Conservation (phyloP, 2,329 filamentous ascomycete species). For the Colletotrichum eremochloae region DNA sequence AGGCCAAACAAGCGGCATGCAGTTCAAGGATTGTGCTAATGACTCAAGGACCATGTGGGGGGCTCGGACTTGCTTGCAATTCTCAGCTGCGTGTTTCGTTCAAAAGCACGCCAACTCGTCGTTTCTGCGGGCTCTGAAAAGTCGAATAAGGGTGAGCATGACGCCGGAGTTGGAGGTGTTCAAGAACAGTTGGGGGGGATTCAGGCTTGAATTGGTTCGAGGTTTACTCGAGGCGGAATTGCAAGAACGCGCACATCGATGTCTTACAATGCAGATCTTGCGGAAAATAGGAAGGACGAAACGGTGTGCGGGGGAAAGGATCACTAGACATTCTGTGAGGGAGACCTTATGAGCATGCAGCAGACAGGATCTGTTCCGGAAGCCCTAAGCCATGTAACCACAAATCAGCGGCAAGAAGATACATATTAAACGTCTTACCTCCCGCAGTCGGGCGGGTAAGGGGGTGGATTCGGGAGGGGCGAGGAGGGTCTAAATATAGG, state of each 20-base stretch:
- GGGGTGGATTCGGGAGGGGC: not conserved
- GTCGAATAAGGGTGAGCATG: not conserved
- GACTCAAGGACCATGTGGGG: not conserved
- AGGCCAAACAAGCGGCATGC: not conserved
- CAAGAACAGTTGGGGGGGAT: not conserved
- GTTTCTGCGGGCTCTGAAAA: not conserved
- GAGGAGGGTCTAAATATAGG: not conserved
- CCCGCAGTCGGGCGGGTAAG: not conserved
- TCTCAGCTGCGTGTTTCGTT: not conserved
- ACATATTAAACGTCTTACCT: not conserved
- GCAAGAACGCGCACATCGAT: not conserved
- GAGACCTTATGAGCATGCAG: not conserved
- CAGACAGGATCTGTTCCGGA: not conserved
- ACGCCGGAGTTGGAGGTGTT: not conserved
- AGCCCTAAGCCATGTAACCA: not conserved
- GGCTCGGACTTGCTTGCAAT: not conserved
- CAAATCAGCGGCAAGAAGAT: not conserved
- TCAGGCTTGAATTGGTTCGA: slow-evolving; percentile 9
- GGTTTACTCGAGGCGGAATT: not conserved
- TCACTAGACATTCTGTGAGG: not conserved
- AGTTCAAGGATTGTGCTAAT: not conserved
- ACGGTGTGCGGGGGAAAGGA: slow-evolving; percentile 5
- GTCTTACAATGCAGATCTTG: slow-evolving; percentile 11
- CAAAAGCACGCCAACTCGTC: not conserved
- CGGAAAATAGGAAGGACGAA: not conserved